These are phyloP conservation scores for Polytrichum formosum DNA, from an alignment of 225 moss, liverwort and hornwort species.

Conservation along the genomic window DNA sequence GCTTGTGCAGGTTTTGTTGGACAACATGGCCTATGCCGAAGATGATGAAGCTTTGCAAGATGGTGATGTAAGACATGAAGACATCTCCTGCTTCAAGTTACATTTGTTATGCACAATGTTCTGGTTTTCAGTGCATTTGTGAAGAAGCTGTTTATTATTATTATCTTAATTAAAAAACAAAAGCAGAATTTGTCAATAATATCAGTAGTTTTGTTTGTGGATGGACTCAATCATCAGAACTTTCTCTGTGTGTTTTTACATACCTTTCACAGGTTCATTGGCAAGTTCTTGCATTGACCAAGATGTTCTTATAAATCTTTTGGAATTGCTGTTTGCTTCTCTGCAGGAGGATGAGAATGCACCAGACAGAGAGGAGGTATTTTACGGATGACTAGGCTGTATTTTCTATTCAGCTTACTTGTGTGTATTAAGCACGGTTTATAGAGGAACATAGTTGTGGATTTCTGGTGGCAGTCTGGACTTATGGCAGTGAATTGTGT, in stretches of 20 bases:
- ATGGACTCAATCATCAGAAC: no score
- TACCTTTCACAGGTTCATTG: no score
- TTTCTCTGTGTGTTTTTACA: no score
- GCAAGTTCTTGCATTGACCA: no score
- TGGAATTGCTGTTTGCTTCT: no score
- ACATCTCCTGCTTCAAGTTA: background rate
- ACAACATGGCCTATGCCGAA: slow-evolving; percentile 98
- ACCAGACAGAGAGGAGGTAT: slow-evolving; percentile 96
- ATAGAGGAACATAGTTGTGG: background rate
- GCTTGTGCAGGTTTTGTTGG: slow-evolving; percentile 68
- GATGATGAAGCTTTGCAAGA: slow-evolving; percentile 97
- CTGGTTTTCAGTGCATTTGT: slow-evolving; percentile 1
- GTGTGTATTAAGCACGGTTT: no score
- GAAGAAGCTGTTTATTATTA: slow-evolving; percentile 9
- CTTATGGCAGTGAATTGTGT: slow-evolving; percentile 4
- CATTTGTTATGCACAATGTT: slow-evolving; percentile 4
- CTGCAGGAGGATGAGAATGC: slow-evolving; percentile 97
- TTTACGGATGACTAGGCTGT: background rate
- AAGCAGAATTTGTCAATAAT: no score
- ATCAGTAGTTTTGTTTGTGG: no score
- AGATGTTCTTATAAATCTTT: no score
- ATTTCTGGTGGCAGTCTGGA: slow-evolving; percentile 6
- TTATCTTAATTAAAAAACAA: background rate
- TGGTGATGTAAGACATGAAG: slow-evolving; percentile 78
- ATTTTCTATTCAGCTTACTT: no score